Percentiles rank a stretch among this genome's conserved stretches.
Conservation (phyloP, 495 filamentous ascomycete species). For the Hypoxylon fuscum region DNA sequence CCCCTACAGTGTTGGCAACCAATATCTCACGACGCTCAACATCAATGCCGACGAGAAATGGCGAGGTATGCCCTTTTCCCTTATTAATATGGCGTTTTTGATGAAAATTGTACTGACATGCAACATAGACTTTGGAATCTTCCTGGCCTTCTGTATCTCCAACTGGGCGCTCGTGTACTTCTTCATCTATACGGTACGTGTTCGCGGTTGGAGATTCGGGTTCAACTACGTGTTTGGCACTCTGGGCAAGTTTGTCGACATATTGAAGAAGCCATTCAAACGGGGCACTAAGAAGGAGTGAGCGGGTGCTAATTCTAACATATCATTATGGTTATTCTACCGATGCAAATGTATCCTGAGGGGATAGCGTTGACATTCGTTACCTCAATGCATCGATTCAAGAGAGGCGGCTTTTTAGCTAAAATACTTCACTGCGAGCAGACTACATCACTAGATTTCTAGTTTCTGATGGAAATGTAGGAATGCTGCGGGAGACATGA, state of each 20-base stretch:
- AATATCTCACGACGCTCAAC: constrained; percentile 76
- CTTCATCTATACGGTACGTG: constrained; percentile 80
- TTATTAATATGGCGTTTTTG: not conserved
- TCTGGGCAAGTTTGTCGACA: constrained; percentile 56
- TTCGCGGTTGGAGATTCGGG: constrained; percentile 78
- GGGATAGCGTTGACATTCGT: too few species aligned
- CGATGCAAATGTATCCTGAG: too few species aligned
- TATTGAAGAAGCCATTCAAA: constrained; percentile 54
- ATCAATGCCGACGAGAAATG: constrained; percentile 55
- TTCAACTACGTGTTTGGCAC: constrained; percentile 65
- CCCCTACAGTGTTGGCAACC: constrained; percentile 67
- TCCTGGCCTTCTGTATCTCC: constrained; percentile 76
- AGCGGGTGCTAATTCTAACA: too few species aligned
- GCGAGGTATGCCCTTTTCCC: constrained; percentile 32
- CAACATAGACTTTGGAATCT: constrained; percentile 74
- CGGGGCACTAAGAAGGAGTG: constrained; percentile 29
- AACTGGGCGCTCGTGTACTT: constrained; percentile 87
- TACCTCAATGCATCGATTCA: too few species aligned
- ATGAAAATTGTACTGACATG: constrained; percentile 42
- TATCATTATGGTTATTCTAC: too few species aligned
- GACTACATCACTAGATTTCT: too few species aligned
- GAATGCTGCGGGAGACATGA: too few species aligned
- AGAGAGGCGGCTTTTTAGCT: too few species aligned
- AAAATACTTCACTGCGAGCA: too few species aligned
- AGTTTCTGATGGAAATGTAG: too few species aligned